Percentiles rank a stretch among this genome's conserved stretches.
Conservation (phyloP, 345 rosid species). For the Gossypium herbaceum region DNA sequence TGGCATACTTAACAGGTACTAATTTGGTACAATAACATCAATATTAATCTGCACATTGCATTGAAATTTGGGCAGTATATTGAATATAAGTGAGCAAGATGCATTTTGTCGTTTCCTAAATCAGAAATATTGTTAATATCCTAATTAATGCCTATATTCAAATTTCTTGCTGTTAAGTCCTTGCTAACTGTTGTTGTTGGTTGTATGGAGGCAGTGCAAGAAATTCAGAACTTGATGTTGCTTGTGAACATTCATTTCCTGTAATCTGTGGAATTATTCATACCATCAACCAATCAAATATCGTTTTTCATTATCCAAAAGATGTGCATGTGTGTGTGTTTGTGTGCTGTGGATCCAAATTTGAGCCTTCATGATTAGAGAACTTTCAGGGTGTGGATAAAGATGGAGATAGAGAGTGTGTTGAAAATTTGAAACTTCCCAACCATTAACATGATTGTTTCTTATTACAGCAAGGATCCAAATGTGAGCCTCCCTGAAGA, state of each 20-base stretch:
- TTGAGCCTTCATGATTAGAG: neutral
- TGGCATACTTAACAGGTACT: conserved; percentile 65
- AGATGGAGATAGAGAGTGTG: neutral
- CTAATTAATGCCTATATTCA: neutral
- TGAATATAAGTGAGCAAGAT: neutral
- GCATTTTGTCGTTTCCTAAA: neutral
- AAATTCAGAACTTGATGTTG: neutral
- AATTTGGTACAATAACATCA: neutral
- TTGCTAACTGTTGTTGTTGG: neutral
- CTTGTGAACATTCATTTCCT: neutral
- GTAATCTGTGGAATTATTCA: neutral
- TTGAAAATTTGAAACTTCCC: neutral
- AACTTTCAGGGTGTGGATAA: neutral
- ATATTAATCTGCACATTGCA: neutral
- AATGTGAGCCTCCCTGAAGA: conserved; percentile 41
- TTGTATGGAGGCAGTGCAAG: neutral
- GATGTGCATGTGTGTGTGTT: neutral
- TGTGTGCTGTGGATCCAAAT: neutral
- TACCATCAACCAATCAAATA: neutral
- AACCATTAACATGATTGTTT: conserved; percentile 15
- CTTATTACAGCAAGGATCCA: conserved; percentile 43
- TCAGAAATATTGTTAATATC: neutral
- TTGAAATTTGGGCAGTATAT: conserved; percentile 1
- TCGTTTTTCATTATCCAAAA: neutral
- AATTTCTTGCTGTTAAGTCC: conserved; percentile 5